A percentile compares a stretch with the other conserved stretches of the same genome.
These are phyloP conservation scores for Cutaneotrichosporon cyanovorans DNA, from an alignment of 1,284 basidiomycete genomes.

Conservation along the genomic window DNA sequence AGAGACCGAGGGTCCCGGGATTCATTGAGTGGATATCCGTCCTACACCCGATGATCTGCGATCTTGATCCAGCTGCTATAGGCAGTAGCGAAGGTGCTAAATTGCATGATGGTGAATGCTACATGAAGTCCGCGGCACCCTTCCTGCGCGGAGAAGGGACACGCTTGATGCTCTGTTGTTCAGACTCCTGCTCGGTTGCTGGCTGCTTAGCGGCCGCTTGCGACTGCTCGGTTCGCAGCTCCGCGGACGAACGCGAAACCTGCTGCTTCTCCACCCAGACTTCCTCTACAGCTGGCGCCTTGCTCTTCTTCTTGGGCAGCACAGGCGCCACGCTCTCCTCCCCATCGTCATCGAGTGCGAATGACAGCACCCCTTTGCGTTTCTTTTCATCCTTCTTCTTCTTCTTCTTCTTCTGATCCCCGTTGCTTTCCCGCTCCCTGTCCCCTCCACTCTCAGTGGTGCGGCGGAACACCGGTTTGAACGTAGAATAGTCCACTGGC, in stretches of 20 bases:
- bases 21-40: too few relatives aligned
- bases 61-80: too few relatives aligned
- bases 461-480: slow-evolving; percentile 56
- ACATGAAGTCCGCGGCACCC: slow-evolving; percentile 33
- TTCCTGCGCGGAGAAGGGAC: slow-evolving; percentile 15
- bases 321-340: slow-evolving; percentile 26
- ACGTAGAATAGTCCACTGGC: slow-evolving; percentile 32
- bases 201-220: too few relatives aligned
- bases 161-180: neutral
- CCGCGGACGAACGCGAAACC: neutral
- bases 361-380: slow-evolving; percentile 57
- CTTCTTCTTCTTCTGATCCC: slow-evolving; percentile 27
- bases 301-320: slow-evolving; percentile 40
- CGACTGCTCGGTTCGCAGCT: neutral
- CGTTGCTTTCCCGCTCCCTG: slow-evolving; percentile 2
- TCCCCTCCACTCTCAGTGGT: neutral
- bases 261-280: slow-evolving; percentile 49
- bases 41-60: too few relatives aligned
- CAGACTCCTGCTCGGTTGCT: too few relatives aligned
- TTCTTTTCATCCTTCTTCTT: slow-evolving; percentile 40
- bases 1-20: too few relatives aligned
- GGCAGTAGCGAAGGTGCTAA: too few relatives aligned
- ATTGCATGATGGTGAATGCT: too few relatives aligned
- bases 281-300: slow-evolving; percentile 48
- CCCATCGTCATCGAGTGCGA: slow-evolving; percentile 56